Base-by-base conservation (phyloP, 306 rosid species). In the Vigna trinervia region DNA sequence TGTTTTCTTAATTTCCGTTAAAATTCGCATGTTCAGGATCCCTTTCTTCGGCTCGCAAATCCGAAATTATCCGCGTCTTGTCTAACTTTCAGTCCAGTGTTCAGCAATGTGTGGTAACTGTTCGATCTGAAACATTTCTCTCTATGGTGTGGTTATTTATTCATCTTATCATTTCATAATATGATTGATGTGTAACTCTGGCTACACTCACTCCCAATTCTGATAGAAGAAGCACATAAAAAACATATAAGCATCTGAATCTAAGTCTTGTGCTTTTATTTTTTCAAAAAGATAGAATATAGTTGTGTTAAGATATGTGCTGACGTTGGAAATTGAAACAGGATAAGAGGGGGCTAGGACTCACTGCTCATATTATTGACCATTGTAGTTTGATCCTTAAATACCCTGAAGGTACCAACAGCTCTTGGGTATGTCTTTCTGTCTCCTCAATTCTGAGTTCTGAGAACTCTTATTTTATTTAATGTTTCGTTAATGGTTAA, bases 321-420 rank as follows among this genome's bases (percentile, higher is more conserved):
- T 67, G 32, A 74, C 75, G 15, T 52, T 64, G 46, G 81, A 69
- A 74, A 23, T 83, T 70, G 67, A 65, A 86, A 82, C 83, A 95
- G 99, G 96, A 91, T 68, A 92, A 90, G 76, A 89, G 96, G 82
- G 99, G 99, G 79, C 90, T 95, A 71, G 99, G 99, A 76, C 97
- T 95, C 82, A 92, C 97, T 17, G 96, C 99, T 39, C 87, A 90
- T 53, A 74, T 89, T 36, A 74, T 86, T 32, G 99, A 95, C 73
- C 96, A 92, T 61, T 95, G 99, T 82, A 92, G 88, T 12, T 69
- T 95, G 86, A 53, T 88, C 39, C 93, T 95, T 71, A 90, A 89
- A 82, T 95, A 88, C 72, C 97, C 98, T 0, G 74, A 90, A 75
- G 97, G 93, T 80, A 95, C 98, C 67, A 95, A 92, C 89, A 95